These are phyloP conservation scores for Pueraria montana DNA, from an alignment of 306 rosid species.

Conservation along the genomic window DNA sequence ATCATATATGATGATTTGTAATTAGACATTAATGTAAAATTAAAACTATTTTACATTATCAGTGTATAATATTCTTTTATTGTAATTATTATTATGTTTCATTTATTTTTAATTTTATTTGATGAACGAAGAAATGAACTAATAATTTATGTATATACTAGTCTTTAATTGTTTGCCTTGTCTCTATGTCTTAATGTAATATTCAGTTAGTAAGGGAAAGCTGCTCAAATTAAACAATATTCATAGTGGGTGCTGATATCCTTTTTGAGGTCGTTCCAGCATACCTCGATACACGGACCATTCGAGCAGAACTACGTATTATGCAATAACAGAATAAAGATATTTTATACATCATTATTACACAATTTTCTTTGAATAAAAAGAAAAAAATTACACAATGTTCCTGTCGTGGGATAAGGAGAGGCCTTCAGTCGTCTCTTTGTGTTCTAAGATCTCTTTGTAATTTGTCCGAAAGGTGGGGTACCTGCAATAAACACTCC, in stretches of 20 bases:
- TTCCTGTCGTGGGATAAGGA: no score
- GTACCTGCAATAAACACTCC: no score
- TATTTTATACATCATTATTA: neutral
- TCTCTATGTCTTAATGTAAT: constrained; percentile 8
- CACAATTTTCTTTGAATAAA: neutral
- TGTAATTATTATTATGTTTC: neutral
- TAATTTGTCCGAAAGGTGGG: no score
- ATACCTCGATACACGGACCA: neutral
- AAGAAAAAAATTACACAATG: neutral
- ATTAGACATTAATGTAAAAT: no score
- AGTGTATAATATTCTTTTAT: no score
- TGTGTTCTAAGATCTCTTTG: no score
- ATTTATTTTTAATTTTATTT: neutral
- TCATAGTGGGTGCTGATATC: neutral
- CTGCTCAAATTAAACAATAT: constrained; percentile 34
- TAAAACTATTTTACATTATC: no score
- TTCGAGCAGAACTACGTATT: neutral
- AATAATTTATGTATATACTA: neutral
- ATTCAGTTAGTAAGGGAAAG: constrained; percentile 48
- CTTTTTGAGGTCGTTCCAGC: neutral
- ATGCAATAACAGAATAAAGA: neutral
- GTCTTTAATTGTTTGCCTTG: neutral
- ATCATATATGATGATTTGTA: no score
- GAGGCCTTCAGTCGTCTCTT: no score
- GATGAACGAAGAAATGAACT: neutral